phyloP scores from a whole-genome alignment of 148 eudicot genomes.

The Camellia lanceoleosa region DNA sequence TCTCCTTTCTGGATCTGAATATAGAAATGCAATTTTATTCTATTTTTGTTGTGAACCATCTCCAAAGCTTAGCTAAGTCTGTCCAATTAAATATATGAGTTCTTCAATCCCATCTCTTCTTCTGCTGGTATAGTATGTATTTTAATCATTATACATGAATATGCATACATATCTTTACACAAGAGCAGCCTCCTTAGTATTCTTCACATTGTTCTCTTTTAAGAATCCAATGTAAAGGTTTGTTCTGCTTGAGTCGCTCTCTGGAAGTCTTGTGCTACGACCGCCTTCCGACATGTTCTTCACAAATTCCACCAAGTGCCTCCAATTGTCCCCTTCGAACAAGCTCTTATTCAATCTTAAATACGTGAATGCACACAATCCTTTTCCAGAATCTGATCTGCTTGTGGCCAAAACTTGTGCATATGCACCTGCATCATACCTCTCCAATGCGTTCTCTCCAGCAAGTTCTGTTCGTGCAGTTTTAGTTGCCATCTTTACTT shows the following conservation, averaged over 20 bases:
- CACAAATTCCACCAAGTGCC: slow-evolving; percentile 68
- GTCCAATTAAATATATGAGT: neutral
- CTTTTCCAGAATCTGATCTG: slow-evolving; percentile 58
- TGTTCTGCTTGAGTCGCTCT: slow-evolving; percentile 45
- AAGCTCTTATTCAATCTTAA: slow-evolving; percentile 64
- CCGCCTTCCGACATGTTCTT: slow-evolving; percentile 79
- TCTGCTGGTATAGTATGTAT: neutral
- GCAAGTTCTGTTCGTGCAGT: slow-evolving; percentile 58
- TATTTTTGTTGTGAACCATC: neutral
- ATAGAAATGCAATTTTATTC: neutral
- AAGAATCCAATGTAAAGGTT: slow-evolving; percentile 65
- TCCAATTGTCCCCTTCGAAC: slow-evolving; percentile 75
- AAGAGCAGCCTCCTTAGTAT: slow-evolving; percentile 40
- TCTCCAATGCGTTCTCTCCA: slow-evolving; percentile 82
- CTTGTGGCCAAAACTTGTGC: slow-evolving; percentile 60
- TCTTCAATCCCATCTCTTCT: neutral
- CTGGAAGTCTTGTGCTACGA: slow-evolving; percentile 35
- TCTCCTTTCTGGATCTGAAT: neutral
- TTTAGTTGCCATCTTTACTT: slow-evolving; percentile 68
- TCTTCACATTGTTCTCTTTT: slow-evolving; percentile 31
- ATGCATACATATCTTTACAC: slow-evolving; percentile 33
- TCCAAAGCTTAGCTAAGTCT: neutral
- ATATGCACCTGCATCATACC: slow-evolving; percentile 60
- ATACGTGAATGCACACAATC: slow-evolving; percentile 69
- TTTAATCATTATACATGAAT: slow-evolving; percentile 22